Conservation (phyloP, 2,329 filamentous ascomycete species). For the Didymella pinodella region DNA sequence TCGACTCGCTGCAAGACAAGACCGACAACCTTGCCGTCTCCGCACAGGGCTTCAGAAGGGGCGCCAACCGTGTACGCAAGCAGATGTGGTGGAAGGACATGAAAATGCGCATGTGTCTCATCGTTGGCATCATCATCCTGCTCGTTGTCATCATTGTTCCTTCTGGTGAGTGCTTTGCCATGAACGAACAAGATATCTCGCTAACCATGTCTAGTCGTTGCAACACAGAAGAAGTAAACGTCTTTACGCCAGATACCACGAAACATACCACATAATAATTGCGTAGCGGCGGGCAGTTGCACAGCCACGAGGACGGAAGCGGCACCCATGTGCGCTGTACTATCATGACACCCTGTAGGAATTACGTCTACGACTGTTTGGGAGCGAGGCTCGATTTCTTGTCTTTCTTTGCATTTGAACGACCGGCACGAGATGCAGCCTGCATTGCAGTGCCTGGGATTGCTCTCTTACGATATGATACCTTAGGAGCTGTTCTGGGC, state of each 20-base stretch:
- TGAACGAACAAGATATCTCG: too few species aligned
- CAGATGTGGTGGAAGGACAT: conserved; percentile 99
- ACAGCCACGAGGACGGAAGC: conserved; percentile 31
- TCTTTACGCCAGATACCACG: conserved; percentile 37
- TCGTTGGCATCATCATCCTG: conserved; percentile 88
- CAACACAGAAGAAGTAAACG: conserved; percentile 34
- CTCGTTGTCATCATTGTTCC: conserved; percentile 95
- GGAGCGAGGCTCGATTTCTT: conserved; percentile 48
- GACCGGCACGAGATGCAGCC: conserved; percentile 35
- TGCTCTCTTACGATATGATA: conserved; percentile 36
- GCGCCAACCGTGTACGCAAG: conserved; percentile 89
- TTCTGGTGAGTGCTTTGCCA: conserved; percentile 68
- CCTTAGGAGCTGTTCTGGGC: conserved; percentile 34
- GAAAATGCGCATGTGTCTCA: conserved; percentile 99
- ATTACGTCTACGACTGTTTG: conserved; percentile 48
- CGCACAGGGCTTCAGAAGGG: conserved; percentile 93
- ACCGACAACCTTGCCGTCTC: conserved; percentile 91
- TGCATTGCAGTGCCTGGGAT: conserved; percentile 24
- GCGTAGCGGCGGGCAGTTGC: conserved; percentile 30
- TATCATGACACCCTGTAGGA: conserved; percentile 42
- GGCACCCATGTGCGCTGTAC: conserved; percentile 38
- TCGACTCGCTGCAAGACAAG: conserved; percentile 91
- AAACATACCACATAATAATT: conserved; percentile 45
- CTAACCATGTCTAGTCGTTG: conserved; percentile 39
- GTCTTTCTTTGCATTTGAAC: conserved; percentile 48